Evolutionary conservation across 495 filamentous ascomycete species (phyloP).

Genomic region (Sphaerosporella brunnea): DNA sequence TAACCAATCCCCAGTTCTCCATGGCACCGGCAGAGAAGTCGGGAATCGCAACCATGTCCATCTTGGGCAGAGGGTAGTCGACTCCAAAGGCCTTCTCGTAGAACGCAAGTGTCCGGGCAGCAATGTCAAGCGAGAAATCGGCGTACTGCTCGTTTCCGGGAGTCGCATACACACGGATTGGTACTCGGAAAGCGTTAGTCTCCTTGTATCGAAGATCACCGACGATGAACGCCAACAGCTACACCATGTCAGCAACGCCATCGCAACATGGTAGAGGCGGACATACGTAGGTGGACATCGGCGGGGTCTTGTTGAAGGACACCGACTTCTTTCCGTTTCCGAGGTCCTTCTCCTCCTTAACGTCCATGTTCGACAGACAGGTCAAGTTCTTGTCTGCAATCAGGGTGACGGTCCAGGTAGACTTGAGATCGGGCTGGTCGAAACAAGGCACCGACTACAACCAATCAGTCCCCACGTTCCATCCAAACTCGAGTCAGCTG

Average conservation of each 20-base stretch:
- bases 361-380: conserved; percentile 69
- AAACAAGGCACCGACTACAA: conserved; percentile 51
- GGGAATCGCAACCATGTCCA: conserved; percentile 96
- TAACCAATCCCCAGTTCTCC: conserved; percentile 98
- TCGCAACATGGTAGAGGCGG: neutral
- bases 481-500: neutral
- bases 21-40: conserved; percentile 88
- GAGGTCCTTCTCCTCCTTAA: conserved; percentile 44
- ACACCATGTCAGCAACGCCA: neutral
- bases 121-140: conserved; percentile 49
- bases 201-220: conserved; percentile 62
- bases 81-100: conserved; percentile 63
- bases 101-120: conserved; percentile 48
- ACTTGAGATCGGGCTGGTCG: conserved; percentile 60
- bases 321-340: conserved; percentile 47
- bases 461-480: neutral
- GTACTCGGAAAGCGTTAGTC: conserved; percentile 54
- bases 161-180: conserved; percentile 52
- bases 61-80: conserved; percentile 58
- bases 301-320: conserved; percentile 53
- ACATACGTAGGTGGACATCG: conserved; percentile 53
- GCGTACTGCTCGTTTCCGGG: conserved; percentile 47
- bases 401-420: conserved; percentile 53
- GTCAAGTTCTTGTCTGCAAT: conserved; percentile 56
- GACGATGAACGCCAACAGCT: conserved; percentile 53